These are phyloP conservation scores for Alternaria panax DNA, from an alignment of 2,329 filamentous ascomycete genomes.

Conservation along the genomic window DNA sequence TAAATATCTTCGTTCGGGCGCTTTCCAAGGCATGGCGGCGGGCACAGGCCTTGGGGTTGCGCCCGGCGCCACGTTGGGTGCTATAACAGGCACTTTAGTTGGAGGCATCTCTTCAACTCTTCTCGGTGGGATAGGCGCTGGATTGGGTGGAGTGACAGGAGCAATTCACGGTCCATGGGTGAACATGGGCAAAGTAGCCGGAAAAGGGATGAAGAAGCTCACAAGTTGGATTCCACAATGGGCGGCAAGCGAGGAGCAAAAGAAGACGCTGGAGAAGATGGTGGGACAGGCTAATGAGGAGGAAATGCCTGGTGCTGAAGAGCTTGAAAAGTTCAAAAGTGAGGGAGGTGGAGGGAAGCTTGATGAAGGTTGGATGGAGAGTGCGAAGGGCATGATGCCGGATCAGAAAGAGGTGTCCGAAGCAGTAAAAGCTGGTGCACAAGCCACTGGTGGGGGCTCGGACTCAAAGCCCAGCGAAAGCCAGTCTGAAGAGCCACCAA, in stretches of 20 bases:
- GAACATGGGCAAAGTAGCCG: slow-evolving; percentile 21
- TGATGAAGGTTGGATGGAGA: slow-evolving; percentile 18
- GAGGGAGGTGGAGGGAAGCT: slow-evolving; percentile 16
- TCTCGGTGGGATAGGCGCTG: slow-evolving; percentile 29
- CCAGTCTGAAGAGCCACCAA: not conserved
- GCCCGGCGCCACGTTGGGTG: slow-evolving; percentile 28
- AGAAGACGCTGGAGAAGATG: slow-evolving; percentile 30
- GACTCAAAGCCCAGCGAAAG: not conserved
- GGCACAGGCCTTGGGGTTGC: slow-evolving; percentile 32
- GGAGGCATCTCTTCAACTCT: slow-evolving; percentile 31
- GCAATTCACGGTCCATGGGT: slow-evolving; percentile 24
- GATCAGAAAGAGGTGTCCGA: slow-evolving; percentile 11
- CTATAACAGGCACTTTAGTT: slow-evolving; percentile 30
- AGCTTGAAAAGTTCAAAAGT: slow-evolving; percentile 24
- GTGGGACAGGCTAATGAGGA: slow-evolving; percentile 25
- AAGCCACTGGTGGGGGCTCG: not conserved
- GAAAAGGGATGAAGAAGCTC: slow-evolving; percentile 28
- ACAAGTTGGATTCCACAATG: slow-evolving; percentile 23
- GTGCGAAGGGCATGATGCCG: slow-evolving; percentile 21
- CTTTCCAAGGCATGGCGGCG: slow-evolving; percentile 34
- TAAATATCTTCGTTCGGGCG: slow-evolving; percentile 32
- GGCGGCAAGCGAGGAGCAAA: slow-evolving; percentile 29
- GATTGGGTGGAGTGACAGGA: slow-evolving; percentile 26
- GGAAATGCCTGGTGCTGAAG: slow-evolving; percentile 24
- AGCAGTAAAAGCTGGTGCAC: slow-evolving; percentile 2